Evolutionary conservation across 257 asterid species (phyloP).

Genomic region (Solanum ahanhuiri): DNA sequence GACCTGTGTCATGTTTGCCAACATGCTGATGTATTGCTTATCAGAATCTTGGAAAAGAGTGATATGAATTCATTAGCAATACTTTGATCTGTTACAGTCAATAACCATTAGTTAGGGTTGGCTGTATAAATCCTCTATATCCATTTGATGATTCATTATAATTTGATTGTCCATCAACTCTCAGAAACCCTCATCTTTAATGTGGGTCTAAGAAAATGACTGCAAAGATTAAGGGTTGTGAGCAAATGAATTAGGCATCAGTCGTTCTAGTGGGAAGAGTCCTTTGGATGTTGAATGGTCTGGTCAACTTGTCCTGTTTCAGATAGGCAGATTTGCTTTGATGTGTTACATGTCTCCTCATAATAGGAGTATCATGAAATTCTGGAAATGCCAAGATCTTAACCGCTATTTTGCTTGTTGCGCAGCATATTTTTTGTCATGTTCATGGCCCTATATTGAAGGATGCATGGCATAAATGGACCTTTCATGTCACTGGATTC

Average conservation of each 20-base stretch:
- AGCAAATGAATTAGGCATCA: neutral
- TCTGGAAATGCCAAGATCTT: constrained; percentile 6
- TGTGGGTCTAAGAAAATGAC: neutral
- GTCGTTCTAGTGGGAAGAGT: neutral
- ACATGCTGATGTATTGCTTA: neutral
- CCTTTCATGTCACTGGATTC: constrained; percentile 34
- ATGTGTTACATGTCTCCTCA: neutral
- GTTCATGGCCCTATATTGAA: constrained; percentile 34
- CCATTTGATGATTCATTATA: neutral
- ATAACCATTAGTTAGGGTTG: neutral
- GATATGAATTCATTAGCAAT: neutral
- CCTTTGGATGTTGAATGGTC: neutral
- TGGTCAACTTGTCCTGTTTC: neutral
- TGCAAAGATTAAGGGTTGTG: neutral
- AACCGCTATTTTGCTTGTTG: constrained; percentile 10
- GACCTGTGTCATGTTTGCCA: neutral
- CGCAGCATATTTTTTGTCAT: constrained; percentile 35
- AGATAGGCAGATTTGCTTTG: neutral
- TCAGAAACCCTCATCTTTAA: neutral
- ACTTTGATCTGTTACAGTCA: neutral
- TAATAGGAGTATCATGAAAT: neutral
- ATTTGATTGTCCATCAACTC: neutral
- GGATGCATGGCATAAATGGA: constrained; percentile 40
- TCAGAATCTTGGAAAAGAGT: neutral
- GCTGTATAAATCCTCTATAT: neutral